Evolutionary conservation across 2,329 filamentous ascomycete genomes (phyloP).

Genomic region (Trichoderma atrobrunneum): DNA sequence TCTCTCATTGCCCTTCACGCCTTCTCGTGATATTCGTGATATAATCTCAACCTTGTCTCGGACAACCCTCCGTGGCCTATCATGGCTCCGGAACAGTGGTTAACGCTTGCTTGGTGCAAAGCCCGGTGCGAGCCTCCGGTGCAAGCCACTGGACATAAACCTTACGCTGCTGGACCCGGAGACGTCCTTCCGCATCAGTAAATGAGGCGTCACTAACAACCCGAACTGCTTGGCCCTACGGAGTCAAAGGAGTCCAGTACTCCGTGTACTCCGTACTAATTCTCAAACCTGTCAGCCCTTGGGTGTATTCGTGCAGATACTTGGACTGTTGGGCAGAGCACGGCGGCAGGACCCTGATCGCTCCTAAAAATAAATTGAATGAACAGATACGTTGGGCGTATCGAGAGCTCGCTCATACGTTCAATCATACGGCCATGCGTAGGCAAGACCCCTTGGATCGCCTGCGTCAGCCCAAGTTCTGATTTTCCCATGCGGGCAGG

Average conservation of each 20-base stretch:
- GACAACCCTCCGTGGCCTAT: not conserved
- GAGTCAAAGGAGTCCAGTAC: not conserved
- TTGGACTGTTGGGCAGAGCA: not conserved
- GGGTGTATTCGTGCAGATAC: not conserved
- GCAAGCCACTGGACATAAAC: not conserved
- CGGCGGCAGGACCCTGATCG: not conserved
- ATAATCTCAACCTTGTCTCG: not conserved
- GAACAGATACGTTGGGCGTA: not conserved
- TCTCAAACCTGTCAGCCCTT: not conserved
- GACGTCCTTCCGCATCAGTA: not conserved
- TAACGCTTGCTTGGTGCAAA: not conserved
- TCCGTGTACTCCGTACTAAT: not conserved
- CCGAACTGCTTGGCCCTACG: not conserved
- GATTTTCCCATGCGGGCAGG: not conserved
- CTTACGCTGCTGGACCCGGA: conserved; percentile 1
- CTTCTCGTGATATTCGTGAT: not conserved
- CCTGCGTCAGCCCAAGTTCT: not conserved
- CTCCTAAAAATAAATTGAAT: not conserved
- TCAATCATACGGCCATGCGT: not conserved
- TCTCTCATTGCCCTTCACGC: not conserved
- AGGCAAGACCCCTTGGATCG: not conserved
- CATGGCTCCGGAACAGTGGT: not conserved
- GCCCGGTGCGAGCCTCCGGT: not conserved
- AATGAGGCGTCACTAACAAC: not conserved
- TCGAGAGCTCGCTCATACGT: not conserved